Percentiles rank a stretch among this genome's conserved stretches.
These are phyloP conservation scores for Lolium rigidum DNA, from an alignment of 176 grass and related monocot genomes.

Conservation along the genomic window DNA sequence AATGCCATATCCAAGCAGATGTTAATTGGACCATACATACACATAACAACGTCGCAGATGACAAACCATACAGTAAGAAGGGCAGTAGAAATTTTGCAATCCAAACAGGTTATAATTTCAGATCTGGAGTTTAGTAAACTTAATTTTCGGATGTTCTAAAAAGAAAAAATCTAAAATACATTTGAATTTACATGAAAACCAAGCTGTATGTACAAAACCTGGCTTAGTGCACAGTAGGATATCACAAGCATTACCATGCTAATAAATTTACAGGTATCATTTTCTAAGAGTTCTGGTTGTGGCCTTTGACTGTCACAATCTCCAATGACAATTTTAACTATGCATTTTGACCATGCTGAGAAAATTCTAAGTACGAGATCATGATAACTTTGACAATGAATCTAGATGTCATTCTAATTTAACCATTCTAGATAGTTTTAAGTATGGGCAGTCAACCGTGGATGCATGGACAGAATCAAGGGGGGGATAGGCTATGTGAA, in stretches of 20 bases:
- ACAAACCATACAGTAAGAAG: background rate
- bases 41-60: background rate
- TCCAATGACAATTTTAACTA: background rate
- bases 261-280: background rate
- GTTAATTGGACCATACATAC: background rate
- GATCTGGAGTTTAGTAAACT: background rate
- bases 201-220: background rate
- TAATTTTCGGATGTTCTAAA: background rate
- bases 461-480: background rate
- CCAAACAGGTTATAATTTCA: constrained; percentile 11
- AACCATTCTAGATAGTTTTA: constrained; percentile 2
- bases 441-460: background rate
- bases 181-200: constrained; percentile 9
- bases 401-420: background rate
- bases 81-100: background rate
- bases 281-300: constrained; percentile 1
- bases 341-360: constrained; percentile 1
- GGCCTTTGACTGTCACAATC: background rate
- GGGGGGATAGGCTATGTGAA: background rate
- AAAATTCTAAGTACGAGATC: background rate
- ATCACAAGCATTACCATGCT: constrained; percentile 25
- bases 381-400: constrained; percentile 17
- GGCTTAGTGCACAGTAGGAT: background rate
- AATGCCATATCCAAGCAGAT: background rate
- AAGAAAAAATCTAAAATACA: background rate